Conservation (phyloP, 1,139 yeast species). For the Pneumocystis wakefieldiae region DNA sequence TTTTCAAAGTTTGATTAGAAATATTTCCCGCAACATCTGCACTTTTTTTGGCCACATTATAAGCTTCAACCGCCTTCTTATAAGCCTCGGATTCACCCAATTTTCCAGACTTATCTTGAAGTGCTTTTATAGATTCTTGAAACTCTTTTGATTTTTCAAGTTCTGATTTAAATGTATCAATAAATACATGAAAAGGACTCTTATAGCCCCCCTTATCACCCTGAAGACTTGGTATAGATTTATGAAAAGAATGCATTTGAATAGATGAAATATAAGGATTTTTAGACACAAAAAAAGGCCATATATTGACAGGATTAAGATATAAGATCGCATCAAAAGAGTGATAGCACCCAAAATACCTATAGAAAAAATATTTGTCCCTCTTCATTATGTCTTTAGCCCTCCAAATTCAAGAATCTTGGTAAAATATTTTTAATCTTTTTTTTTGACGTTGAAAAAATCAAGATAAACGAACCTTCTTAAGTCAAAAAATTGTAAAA, state of each 20-base stretch:
- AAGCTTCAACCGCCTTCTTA: slow-evolving; percentile 85
- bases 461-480: not conserved
- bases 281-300: not conserved
- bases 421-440: not conserved
- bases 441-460: not conserved
- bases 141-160: slow-evolving; percentile 83
- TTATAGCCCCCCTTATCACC: not conserved
- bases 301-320: not conserved
- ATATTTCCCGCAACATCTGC: slow-evolving; percentile 25
- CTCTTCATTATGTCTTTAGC: not conserved
- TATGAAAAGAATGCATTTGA: not conserved
- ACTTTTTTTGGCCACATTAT: slow-evolving; percentile 40
- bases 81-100: slow-evolving; percentile 90
- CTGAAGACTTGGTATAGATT: not conserved
- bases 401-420: not conserved
- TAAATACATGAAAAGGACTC: slow-evolving; percentile 71
- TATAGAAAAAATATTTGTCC: not conserved
- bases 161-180: slow-evolving; percentile 80
- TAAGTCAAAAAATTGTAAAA: not conserved
- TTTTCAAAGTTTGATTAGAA: slow-evolving; percentile 64
- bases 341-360: not conserved
- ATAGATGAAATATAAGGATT: not conserved
- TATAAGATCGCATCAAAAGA: not conserved
- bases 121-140: slow-evolving; percentile 82
- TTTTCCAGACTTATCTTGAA: slow-evolving; percentile 92